A percentile compares a stretch with the other conserved stretches of the same genome.
Evolutionary conservation across 192 early-diverging fungal species (phyloP).

Genomic region (Podila horticola): DNA sequence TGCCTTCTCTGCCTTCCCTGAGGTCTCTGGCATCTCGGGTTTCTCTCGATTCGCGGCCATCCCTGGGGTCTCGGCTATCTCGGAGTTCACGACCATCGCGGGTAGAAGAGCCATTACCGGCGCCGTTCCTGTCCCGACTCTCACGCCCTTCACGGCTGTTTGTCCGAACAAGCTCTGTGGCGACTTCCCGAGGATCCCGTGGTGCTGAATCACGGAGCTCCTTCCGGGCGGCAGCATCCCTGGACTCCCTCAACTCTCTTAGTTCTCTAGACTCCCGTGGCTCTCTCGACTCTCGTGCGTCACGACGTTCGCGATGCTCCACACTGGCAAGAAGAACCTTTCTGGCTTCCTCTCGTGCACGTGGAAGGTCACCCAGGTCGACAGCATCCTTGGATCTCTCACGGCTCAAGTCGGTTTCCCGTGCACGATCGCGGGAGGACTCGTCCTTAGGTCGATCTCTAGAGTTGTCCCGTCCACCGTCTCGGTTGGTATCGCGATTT

Average conservation of each 20-base stretch:
- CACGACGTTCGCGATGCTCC: background rate
- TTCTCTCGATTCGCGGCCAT: slow-evolving; percentile 12
- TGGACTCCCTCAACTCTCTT: background rate
- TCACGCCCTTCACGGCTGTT: slow-evolving; percentile 17
- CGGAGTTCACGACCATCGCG: background rate
- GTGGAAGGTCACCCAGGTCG: too few relatives aligned
- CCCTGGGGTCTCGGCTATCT: slow-evolving; percentile 10
- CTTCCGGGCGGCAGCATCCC: slow-evolving; percentile 17
- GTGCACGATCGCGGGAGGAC: too few relatives aligned
- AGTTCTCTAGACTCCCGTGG: background rate
- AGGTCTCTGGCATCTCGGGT: slow-evolving; percentile 1
- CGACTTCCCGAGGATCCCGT: slow-evolving; percentile 34
- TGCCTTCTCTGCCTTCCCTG: slow-evolving; percentile 1
- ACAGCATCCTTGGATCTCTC: too few relatives aligned
- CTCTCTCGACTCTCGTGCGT: background rate
- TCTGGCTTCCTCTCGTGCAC: too few relatives aligned
- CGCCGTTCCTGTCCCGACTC: background rate
- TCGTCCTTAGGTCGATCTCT: too few relatives aligned
- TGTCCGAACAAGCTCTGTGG: background rate
- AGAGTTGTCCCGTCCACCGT: too few relatives aligned
- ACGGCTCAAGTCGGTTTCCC: too few relatives aligned
- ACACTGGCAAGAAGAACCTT: too few relatives aligned
- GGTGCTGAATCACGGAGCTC: slow-evolving; percentile 41
- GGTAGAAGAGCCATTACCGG: background rate
- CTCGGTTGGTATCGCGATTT: too few relatives aligned